These are phyloP conservation scores for Alloascoidea africana DNA, from an alignment of 805 yeast genomes.

Conservation along the genomic window DNA sequence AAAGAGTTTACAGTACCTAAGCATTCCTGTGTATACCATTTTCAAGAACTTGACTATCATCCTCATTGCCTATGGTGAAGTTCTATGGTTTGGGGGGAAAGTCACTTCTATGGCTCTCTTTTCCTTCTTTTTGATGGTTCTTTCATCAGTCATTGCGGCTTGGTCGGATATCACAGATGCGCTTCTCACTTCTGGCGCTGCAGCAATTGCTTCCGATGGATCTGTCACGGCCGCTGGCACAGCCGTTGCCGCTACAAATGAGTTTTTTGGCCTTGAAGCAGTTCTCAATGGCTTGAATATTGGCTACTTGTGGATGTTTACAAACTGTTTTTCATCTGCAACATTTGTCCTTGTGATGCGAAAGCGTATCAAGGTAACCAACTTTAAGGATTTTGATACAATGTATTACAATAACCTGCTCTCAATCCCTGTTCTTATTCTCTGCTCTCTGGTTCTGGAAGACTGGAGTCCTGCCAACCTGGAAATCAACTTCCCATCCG, in stretches of 20 bases:
- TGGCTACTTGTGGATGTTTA: constrained; percentile 95
- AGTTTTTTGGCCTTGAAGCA: neutral
- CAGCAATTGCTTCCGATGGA: constrained; percentile 12
- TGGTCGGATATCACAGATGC: constrained; percentile 56
- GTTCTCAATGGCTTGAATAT: constrained; percentile 27
- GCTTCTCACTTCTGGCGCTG: constrained; percentile 20
- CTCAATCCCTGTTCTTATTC: constrained; percentile 76
- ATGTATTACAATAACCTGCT: constrained; percentile 95
- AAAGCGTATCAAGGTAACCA: constrained; percentile 93
- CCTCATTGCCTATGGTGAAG: constrained; percentile 96
- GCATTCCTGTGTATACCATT: constrained; percentile 94
- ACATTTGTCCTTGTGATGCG: constrained; percentile 89
- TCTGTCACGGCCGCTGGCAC: constrained; percentile 18
- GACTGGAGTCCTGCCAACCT: constrained; percentile 86
- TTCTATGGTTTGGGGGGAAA: constrained; percentile 87
- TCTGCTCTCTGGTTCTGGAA: constrained; percentile 66
- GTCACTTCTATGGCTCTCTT: constrained; percentile 84
- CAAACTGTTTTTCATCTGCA: constrained; percentile 90
- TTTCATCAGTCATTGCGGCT: constrained; percentile 92
- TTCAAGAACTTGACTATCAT: constrained; percentile 96
- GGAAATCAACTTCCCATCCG: constrained; percentile 63
- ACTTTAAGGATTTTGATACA: constrained; percentile 93
- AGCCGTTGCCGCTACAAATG: constrained; percentile 10
- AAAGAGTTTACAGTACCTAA: constrained; percentile 80
- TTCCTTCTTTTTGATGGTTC: constrained; percentile 82